Conservation (phyloP, 768 basidiomycete genomes). For the Boletus vermiculosoides region DNA sequence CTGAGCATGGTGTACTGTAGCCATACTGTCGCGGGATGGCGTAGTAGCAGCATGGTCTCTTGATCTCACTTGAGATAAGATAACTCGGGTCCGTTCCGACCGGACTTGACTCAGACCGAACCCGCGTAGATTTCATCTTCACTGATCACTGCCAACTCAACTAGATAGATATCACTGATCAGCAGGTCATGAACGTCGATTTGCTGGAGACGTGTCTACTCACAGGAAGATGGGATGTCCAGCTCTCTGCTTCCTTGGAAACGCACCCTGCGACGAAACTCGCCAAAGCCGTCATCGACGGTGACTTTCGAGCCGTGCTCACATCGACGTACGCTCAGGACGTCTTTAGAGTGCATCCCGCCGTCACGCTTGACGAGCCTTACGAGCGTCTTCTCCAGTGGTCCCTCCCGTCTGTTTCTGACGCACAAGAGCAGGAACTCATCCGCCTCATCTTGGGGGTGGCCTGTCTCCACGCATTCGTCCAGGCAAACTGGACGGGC, state of each 20-base stretch:
- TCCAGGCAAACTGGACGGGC: slow-evolving; percentile 96
- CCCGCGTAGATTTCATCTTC: slow-evolving; percentile 1
- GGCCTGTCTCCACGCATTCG: slow-evolving; percentile 83
- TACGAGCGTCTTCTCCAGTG: slow-evolving; percentile 39
- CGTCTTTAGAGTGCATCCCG: slow-evolving; percentile 36
- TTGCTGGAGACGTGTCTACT: slow-evolving; percentile 57
- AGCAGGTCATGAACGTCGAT: slow-evolving; percentile 20
- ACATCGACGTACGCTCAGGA: slow-evolving; percentile 44
- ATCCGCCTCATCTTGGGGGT: slow-evolving; percentile 64
- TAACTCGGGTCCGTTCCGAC: background rate
- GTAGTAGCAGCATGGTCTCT: background rate
- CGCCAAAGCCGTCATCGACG: slow-evolving; percentile 57
- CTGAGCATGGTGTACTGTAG: background rate
- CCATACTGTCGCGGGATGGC: slow-evolving; percentile 1
- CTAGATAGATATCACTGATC: background rate
- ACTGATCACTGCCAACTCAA: background rate
- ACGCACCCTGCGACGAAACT: slow-evolving; percentile 33
- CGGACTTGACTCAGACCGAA: background rate
- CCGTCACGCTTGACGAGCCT: slow-evolving; percentile 38
- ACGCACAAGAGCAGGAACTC: slow-evolving; percentile 49
- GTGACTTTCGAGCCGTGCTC: slow-evolving; percentile 55
- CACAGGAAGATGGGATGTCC: slow-evolving; percentile 44
- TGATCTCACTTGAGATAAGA: slow-evolving; percentile 10
- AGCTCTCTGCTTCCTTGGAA: slow-evolving; percentile 22
- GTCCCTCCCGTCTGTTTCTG: slow-evolving; percentile 25